phyloP scores from a whole-genome alignment of 192 early-diverging fungal genomes.

The Umbelopsis isabellina region DNA sequence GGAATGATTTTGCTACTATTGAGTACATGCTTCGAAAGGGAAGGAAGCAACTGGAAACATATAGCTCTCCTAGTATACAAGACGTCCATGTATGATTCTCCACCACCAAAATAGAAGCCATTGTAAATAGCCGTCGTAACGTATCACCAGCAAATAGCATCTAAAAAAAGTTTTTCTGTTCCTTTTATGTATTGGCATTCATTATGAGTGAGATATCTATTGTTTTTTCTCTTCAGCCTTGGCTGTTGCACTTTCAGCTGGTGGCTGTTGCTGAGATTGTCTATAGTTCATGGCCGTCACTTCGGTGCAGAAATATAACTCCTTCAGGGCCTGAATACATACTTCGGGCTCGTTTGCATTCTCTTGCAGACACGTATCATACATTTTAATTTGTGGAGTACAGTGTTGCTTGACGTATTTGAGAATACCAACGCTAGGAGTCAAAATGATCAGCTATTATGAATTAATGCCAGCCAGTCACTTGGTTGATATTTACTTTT shows the following conservation, averaged over 20 bases:
- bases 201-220: not conserved
- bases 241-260: constrained; percentile 16
- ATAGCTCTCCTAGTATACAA: constrained; percentile 61
- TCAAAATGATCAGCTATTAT: not conserved
- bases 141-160: too few relatives aligned
- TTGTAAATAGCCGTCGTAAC: constrained; percentile 15
- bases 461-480: not conserved
- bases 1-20: constrained; percentile 67
- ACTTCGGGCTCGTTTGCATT: constrained; percentile 52
- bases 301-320: constrained; percentile 59
- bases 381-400: constrained; percentile 50
- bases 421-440: constrained; percentile 55
- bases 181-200: not conserved
- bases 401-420: constrained; percentile 63
- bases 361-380: constrained; percentile 54
- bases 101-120: constrained; percentile 1
- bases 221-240: constrained; percentile 16
- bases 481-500: constrained; percentile 46
- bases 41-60: constrained; percentile 64
- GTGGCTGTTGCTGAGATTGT: constrained; percentile 26
- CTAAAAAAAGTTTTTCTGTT: not conserved
- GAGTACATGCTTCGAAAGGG: constrained; percentile 72
- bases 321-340: constrained; percentile 53
- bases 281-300: constrained; percentile 36
- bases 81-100: constrained; percentile 51